Evolutionary conservation across 2,329 filamentous ascomycete genomes (phyloP).

Genomic region (Penicillium sp.): DNA sequence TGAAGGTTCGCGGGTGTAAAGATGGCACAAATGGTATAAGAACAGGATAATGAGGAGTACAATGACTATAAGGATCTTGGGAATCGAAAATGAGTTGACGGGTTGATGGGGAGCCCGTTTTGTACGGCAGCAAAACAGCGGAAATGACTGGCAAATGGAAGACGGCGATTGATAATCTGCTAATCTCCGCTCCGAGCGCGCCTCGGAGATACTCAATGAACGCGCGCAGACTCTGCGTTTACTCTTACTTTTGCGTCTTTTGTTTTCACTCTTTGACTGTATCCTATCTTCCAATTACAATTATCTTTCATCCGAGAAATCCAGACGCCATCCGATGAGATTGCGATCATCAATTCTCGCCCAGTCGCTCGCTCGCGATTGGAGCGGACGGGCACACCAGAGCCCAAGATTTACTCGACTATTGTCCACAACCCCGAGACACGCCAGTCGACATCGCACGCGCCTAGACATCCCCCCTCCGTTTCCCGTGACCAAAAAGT

Average conservation of each 20-base stretch:
- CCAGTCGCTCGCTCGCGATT: constrained; percentile 15
- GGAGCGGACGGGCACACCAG: constrained; percentile 9
- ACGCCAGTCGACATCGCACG: constrained; percentile 20
- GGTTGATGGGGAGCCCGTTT: background rate
- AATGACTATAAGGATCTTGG: background rate
- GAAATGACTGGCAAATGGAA: constrained; percentile 1
- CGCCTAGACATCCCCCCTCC: constrained; percentile 40
- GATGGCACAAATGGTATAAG: background rate
- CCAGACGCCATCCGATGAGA: constrained; percentile 12
- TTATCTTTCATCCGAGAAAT: background rate
- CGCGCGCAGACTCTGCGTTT: background rate
- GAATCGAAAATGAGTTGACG: background rate
- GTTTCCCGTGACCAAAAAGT: constrained; percentile 54
- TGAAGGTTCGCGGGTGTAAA: background rate
- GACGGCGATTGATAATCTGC: constrained; percentile 9
- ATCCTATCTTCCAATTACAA: background rate
- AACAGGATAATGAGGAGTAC: background rate
- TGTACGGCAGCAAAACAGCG: background rate
- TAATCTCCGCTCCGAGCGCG: constrained; percentile 20
- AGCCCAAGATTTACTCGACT: constrained; percentile 11
- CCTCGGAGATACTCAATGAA: constrained; percentile 13
- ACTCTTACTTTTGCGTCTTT: background rate
- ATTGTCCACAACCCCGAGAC: constrained; percentile 24
- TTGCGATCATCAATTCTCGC: constrained; percentile 6
- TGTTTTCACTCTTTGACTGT: background rate